These are phyloP conservation scores for Trichosporon faecale DNA, from an alignment of 1,284 basidiomycete species.

Conservation along the genomic window DNA sequence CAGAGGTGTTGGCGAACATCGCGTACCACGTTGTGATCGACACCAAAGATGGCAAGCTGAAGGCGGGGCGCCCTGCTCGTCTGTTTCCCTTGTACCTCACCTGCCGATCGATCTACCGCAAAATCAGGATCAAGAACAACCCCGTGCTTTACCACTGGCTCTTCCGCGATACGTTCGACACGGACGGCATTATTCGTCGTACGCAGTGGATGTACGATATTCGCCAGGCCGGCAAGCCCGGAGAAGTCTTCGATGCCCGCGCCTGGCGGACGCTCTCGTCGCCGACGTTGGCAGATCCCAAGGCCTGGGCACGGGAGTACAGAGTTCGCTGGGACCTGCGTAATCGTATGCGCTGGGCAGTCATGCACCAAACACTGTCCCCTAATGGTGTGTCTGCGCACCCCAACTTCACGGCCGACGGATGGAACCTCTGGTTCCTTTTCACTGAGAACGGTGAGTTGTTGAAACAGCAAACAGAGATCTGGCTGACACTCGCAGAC, in stretches of 20 bases:
- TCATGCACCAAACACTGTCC: conserved; percentile 33
- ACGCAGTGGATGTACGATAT: conserved; percentile 41
- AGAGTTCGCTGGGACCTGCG: conserved; percentile 41
- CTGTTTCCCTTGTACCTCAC: conserved; percentile 41
- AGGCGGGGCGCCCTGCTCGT: conserved; percentile 28
- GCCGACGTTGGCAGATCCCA: conserved; percentile 34
- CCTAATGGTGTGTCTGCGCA: conserved; percentile 31
- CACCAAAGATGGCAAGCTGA: conserved; percentile 12
- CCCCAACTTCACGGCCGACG: conserved; percentile 37
- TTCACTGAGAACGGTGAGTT: conserved; percentile 54
- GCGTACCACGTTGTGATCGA: conserved; percentile 37
- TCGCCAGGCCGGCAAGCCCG: background rate
- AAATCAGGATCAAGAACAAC: conserved; percentile 47
- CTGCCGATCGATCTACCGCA: conserved; percentile 37
- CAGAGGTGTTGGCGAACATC: conserved; percentile 32
- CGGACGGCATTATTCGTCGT: conserved; percentile 39
- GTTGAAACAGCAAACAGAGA: background rate
- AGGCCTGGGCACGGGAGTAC: conserved; percentile 47
- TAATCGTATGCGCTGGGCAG: conserved; percentile 40
- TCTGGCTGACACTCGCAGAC: conserved; percentile 35
- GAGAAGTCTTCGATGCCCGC: background rate
- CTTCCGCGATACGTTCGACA: conserved; percentile 51
- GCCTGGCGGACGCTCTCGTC: conserved; percentile 1
- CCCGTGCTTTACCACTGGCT: conserved; percentile 51
- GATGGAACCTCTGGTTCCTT: conserved; percentile 54